Conservation (phyloP, 768 basidiomycete genomes). For the Hebeloma cylindrosporum region DNA sequence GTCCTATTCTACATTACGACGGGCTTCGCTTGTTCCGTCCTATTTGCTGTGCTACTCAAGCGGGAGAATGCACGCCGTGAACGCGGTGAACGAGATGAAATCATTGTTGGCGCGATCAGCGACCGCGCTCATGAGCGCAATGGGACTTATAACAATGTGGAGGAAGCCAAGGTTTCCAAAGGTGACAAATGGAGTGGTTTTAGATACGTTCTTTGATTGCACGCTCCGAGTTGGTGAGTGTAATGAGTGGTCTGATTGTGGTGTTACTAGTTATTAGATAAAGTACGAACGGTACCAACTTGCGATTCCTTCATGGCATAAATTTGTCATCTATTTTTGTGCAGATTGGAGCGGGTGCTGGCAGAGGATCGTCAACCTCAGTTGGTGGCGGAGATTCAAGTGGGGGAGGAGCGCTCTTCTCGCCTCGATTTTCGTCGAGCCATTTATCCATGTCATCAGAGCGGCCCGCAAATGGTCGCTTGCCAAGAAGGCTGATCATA, state of each 20-base stretch:
- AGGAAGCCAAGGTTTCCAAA: constrained; percentile 58
- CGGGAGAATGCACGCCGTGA: constrained; percentile 64
- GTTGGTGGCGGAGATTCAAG: constrained; percentile 46
- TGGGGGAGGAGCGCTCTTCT: constrained; percentile 65
- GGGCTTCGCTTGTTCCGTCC: constrained; percentile 53
- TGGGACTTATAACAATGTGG: constrained; percentile 51
- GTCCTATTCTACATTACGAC: constrained; percentile 69
- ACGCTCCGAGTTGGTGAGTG: not conserved
- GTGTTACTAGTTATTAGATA: constrained; percentile 26
- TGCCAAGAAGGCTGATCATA: constrained; percentile 81
- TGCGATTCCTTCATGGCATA: constrained; percentile 17
- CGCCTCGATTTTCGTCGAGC: constrained; percentile 79
- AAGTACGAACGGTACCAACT: constrained; percentile 26
- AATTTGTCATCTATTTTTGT: constrained; percentile 28
- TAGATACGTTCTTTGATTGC: constrained; percentile 52
- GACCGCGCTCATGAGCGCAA: constrained; percentile 47
- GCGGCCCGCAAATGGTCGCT: constrained; percentile 74
- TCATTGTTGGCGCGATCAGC: constrained; percentile 52
- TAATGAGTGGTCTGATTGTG: constrained; percentile 24
- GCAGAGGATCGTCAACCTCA: constrained; percentile 41
- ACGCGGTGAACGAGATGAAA: constrained; percentile 66
- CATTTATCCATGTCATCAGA: constrained; percentile 96
- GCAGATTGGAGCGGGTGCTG: constrained; percentile 45
- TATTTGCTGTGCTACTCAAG: constrained; percentile 48
- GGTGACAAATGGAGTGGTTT: constrained; percentile 81